Evolutionary conservation across 768 basidiomycete species (phyloP).

Genomic region (Cytidiella melzeri): DNA sequence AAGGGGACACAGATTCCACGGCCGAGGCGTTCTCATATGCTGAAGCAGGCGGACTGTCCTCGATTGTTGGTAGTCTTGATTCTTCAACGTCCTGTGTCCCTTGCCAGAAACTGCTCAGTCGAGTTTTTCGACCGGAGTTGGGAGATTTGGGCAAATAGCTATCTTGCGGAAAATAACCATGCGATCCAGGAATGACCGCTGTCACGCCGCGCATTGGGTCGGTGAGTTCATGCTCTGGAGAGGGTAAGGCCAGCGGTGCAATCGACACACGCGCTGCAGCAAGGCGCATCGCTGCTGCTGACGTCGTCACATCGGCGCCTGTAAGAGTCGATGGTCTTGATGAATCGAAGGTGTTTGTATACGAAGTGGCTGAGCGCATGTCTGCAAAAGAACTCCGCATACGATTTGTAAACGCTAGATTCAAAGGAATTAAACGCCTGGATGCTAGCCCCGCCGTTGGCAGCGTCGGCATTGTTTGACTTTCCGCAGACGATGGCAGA

Average conservation of each 20-base stretch:
- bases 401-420: slow-evolving; percentile 29
- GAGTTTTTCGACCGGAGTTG: slow-evolving; percentile 38
- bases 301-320: slow-evolving; percentile 51
- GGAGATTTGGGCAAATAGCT: slow-evolving; percentile 36
- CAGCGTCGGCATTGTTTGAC: background rate
- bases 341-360: slow-evolving; percentile 12
- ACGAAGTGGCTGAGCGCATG: slow-evolving; percentile 29
- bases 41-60: slow-evolving; percentile 22
- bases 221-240: slow-evolving; percentile 85
- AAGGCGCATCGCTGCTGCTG: slow-evolving; percentile 80
- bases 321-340: slow-evolving; percentile 15
- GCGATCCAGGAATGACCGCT: slow-evolving; percentile 58
- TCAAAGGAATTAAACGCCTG: slow-evolving; percentile 14
- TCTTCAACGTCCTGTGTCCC: slow-evolving; percentile 65
- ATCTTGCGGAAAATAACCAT: slow-evolving; percentile 27
- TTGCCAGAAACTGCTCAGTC: slow-evolving; percentile 71
- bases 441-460: slow-evolving; percentile 10
- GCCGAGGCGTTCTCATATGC: slow-evolving; percentile 4
- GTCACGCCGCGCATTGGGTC: slow-evolving; percentile 83
- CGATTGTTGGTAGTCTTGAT: slow-evolving; percentile 22
- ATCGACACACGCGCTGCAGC: slow-evolving; percentile 81
- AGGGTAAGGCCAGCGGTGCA: slow-evolving; percentile 81
- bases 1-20: background rate
- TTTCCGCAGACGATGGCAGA: background rate
- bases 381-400: slow-evolving; percentile 43